These are phyloP conservation scores for Chernovozyma sophiae-reginae DNA, from an alignment of 1,139 yeast species.

Conservation along the genomic window DNA sequence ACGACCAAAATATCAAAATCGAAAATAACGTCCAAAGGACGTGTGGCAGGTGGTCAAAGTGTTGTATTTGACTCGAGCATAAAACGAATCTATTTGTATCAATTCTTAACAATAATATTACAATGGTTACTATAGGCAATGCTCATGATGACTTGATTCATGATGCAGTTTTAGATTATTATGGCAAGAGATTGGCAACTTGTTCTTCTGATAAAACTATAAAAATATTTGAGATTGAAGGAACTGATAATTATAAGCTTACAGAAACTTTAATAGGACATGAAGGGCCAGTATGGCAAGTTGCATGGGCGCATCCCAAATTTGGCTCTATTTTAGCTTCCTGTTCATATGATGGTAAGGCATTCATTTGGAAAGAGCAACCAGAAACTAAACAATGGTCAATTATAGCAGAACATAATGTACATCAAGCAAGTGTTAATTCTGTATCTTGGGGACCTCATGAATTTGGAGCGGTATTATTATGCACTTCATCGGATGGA, in stretches of 20 bases:
- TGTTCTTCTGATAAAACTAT: constrained; percentile 93
- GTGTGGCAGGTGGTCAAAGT: too few species aligned
- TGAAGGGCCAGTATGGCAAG: constrained; percentile 99
- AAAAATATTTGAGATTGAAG: constrained; percentile 85
- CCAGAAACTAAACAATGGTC: constrained; percentile 84
- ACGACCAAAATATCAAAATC: background rate
- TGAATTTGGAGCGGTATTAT: constrained; percentile 87
- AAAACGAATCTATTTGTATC: too few species aligned
- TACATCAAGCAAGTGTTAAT: constrained; percentile 91
- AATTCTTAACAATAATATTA: too few species aligned
- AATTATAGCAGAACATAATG: constrained; percentile 79
- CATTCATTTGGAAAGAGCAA: constrained; percentile 86
- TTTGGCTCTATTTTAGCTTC: constrained; percentile 94
- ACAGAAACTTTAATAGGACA: constrained; percentile 83
- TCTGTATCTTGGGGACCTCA: constrained; percentile 97
- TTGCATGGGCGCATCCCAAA: constrained; percentile 98
- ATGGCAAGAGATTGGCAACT: constrained; percentile 92
- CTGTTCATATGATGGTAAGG: constrained; percentile 93
- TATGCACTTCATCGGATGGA: constrained; percentile 94
- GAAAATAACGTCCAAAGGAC: background rate
- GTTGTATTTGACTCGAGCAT: too few species aligned
- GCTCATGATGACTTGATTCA: constrained; percentile 90
- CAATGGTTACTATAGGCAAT: constrained; percentile 69
- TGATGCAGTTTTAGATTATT: constrained; percentile 95
- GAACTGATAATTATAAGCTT: constrained; percentile 71